A percentile compares a stretch with the other conserved stretches of the same genome.
Conservation (phyloP, 228 moss, liverwort and hornwort species). For the Sphagnum fallax region DNA sequence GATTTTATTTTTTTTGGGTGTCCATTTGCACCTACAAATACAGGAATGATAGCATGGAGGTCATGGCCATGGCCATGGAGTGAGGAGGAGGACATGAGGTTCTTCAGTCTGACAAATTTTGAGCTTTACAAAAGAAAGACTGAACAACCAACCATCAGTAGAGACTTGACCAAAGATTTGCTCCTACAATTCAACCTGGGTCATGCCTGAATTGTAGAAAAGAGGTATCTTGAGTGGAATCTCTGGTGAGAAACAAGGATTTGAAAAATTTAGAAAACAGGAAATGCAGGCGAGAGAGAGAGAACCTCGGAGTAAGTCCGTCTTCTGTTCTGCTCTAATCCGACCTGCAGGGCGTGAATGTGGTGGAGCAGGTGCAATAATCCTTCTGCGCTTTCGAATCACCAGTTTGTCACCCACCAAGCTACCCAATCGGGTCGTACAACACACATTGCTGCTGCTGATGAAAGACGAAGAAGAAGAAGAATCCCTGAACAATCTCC, state of each 20-base stretch:
- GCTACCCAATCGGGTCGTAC: not conserved
- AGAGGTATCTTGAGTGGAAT: not conserved
- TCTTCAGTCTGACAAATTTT: too few species aligned
- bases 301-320: constrained; percentile 6
- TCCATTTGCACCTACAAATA: too few species aligned
- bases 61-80: too few species aligned
- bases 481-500: too few species aligned
- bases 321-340: constrained; percentile 8
- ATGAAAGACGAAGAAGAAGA: too few species aligned
- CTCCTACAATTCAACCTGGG: not conserved
- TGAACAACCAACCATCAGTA: not conserved
- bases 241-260: not conserved
- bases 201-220: not conserved
- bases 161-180: not conserved
- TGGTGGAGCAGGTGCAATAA: not conserved
- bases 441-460: too few species aligned
- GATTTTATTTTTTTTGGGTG: too few species aligned
- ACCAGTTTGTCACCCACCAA: constrained; percentile 1
- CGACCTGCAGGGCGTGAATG: not conserved
- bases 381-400: not conserved
- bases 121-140: too few species aligned
- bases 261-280: too few species aligned
- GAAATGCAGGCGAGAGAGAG: not conserved
- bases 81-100: too few species aligned
- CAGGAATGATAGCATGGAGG: too few species aligned